A percentile compares a stretch with the other conserved stretches of the same genome.
These are phyloP conservation scores for Fremontodendron californicum DNA, from an alignment of 345 rosid genomes.

Conservation along the genomic window DNA sequence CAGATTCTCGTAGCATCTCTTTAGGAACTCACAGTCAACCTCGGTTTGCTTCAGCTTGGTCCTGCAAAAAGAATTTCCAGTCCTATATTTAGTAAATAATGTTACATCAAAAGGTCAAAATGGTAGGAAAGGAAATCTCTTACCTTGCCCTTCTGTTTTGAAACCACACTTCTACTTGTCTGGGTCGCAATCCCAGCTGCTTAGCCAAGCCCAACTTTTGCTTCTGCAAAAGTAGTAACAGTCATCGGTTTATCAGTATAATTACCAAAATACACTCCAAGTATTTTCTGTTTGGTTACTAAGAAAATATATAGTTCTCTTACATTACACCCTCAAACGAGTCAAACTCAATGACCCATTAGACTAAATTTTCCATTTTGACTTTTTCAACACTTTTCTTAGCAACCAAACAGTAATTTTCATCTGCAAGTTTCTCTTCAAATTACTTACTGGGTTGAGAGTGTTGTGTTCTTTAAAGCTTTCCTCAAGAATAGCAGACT, in stretches of 20 bases:
- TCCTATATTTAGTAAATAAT: conserved; percentile 9
- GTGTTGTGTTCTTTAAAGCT: conserved; percentile 92
- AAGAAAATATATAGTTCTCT: conserved; percentile 15
- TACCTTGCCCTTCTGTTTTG: conserved; percentile 98
- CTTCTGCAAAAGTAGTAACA: conserved; percentile 45
- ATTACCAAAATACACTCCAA: conserved; percentile 18
- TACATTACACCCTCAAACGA: background rate
- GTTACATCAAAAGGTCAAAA: background rate
- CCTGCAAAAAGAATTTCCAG: conserved; percentile 29
- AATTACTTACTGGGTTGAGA: conserved; percentile 78
- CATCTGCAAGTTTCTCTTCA: background rate
- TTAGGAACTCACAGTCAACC: conserved; percentile 92
- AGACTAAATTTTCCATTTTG: background rate
- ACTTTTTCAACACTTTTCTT: background rate
- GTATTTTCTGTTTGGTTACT: conserved; percentile 13
- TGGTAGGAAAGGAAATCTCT: no score
- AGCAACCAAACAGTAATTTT: background rate
- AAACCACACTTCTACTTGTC: conserved; percentile 99
- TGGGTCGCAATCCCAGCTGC: conserved; percentile 73
- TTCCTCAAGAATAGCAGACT: conserved; percentile 89
- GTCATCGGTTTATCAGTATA: background rate
- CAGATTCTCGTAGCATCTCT: conserved; percentile 93
- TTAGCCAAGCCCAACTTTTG: conserved; percentile 86
- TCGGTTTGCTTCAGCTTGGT: conserved; percentile 98
- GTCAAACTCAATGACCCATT: background rate